A percentile compares a stretch with the other conserved stretches of the same genome.
phyloP scores from a whole-genome alignment of 2,329 filamentous ascomycete genomes.

The Phyllosticta citrichinensis region DNA sequence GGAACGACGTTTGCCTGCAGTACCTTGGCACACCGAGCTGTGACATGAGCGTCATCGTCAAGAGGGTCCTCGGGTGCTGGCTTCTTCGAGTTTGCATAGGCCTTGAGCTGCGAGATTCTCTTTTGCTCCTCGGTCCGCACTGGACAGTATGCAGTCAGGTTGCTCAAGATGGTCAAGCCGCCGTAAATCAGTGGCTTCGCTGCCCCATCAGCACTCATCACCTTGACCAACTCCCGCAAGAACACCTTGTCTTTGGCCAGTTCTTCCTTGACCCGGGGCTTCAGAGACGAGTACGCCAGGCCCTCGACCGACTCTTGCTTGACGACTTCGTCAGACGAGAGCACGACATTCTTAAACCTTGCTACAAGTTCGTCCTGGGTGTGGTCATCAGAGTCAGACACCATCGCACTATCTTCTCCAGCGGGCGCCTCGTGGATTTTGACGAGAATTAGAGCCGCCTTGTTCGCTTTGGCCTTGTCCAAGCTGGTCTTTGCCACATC shows the following conservation, averaged over 20 bases:
- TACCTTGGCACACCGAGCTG: slow-evolving; percentile 63
- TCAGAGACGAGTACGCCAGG: slow-evolving; percentile 81
- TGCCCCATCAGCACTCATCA: slow-evolving; percentile 35
- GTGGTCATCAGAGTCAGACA: slow-evolving; percentile 13
- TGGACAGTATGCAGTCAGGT: slow-evolving; percentile 74
- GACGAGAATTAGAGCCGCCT: slow-evolving; percentile 45
- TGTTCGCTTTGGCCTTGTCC: slow-evolving; percentile 44
- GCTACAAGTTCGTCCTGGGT: slow-evolving; percentile 39
- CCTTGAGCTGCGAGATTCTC: slow-evolving; percentile 83
- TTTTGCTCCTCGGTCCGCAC: slow-evolving; percentile 79
- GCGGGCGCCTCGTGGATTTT: slow-evolving; percentile 37
- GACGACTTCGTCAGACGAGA: slow-evolving; percentile 47
- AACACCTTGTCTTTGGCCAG: slow-evolving; percentile 60
- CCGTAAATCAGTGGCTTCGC: slow-evolving; percentile 64
- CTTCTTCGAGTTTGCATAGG: slow-evolving; percentile 81
- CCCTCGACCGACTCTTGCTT: slow-evolving; percentile 75
- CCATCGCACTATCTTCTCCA: slow-evolving; percentile 8
- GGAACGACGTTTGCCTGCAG: slow-evolving; percentile 72
- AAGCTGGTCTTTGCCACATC: slow-evolving; percentile 68
- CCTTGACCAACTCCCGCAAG: slow-evolving; percentile 58
- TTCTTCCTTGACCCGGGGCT: slow-evolving; percentile 73
- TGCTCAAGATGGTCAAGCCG: slow-evolving; percentile 72
- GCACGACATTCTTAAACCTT: slow-evolving; percentile 54
- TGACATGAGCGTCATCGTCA: slow-evolving; percentile 66
- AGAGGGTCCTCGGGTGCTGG: slow-evolving; percentile 51